Evolutionary conservation across 1,284 basidiomycete genomes (phyloP).

Genomic region (Puccinia triticina): DNA sequence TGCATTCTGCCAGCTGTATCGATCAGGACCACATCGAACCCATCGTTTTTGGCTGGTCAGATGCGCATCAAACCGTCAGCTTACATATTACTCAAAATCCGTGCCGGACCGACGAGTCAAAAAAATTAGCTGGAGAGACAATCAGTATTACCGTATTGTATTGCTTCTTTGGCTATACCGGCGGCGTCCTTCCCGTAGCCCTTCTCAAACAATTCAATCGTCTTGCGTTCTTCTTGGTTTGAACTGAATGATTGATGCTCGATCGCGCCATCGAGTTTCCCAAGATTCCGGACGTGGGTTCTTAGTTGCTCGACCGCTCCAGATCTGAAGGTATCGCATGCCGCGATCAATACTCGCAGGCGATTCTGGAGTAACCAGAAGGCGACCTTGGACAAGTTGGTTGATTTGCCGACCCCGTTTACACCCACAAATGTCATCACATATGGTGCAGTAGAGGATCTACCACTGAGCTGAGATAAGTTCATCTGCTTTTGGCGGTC

Average conservation of each 20-base stretch:
- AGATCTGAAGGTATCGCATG: slow-evolving; percentile 97
- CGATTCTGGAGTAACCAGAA: slow-evolving; percentile 99
- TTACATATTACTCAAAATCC: slow-evolving; percentile 3
- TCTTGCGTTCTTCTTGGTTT: slow-evolving; percentile 57
- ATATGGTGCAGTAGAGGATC: slow-evolving; percentile 67
- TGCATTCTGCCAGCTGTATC: slow-evolving; percentile 99
- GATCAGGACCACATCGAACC: slow-evolving; percentile 90
- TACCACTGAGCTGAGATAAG: slow-evolving; percentile 12
- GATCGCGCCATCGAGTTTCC: slow-evolving; percentile 72
- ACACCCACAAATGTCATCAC: slow-evolving; percentile 98
- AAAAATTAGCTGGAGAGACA: not conserved
- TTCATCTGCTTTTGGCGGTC: slow-evolving; percentile 63
- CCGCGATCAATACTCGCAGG: slow-evolving; percentile 89
- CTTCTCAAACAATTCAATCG: slow-evolving; percentile 89
- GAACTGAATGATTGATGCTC: slow-evolving; percentile 56
- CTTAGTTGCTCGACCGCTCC: slow-evolving; percentile 97
- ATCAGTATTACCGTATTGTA: slow-evolving; percentile 72
- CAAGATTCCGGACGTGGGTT: slow-evolving; percentile 92
- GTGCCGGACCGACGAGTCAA: not conserved
- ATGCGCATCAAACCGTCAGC: not conserved
- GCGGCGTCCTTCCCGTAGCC: slow-evolving; percentile 99
- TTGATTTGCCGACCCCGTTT: slow-evolving; percentile 98
- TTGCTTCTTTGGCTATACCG: slow-evolving; percentile 93
- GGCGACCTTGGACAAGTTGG: slow-evolving; percentile 95
- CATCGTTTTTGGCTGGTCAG: slow-evolving; percentile 67